Conservation (phyloP, 1,284 basidiomycete species). For the Cystodermella granulosa region DNA sequence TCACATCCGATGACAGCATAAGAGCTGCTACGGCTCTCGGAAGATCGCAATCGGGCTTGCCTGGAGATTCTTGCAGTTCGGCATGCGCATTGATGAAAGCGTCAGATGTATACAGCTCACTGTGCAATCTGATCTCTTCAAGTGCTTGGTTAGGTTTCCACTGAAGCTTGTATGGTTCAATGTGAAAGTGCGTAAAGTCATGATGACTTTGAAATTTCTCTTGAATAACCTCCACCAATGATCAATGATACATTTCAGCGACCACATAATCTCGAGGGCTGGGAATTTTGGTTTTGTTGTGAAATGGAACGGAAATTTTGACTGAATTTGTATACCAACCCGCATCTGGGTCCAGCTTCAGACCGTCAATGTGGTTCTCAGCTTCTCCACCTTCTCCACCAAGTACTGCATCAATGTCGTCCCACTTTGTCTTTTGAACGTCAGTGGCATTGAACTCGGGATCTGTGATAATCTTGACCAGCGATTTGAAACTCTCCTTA, state of each 20-base stretch:
- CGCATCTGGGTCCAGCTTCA: no score
- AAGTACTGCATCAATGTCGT: slow-evolving; percentile 14
- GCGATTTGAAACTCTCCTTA: slow-evolving; percentile 22
- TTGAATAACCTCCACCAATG: slow-evolving; percentile 21
- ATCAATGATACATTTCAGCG: slow-evolving; percentile 14
- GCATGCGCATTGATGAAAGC: slow-evolving; percentile 21
- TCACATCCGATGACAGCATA: slow-evolving; percentile 36
- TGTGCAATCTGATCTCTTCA: slow-evolving; percentile 14
- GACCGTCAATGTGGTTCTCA: no score
- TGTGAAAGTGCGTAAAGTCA: slow-evolving; percentile 18
- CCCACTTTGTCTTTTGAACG: slow-evolving; percentile 13
- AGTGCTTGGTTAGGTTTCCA: slow-evolving; percentile 12
- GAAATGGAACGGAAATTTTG: slow-evolving; percentile 9
- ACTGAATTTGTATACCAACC: no score
- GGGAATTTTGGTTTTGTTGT: slow-evolving; percentile 8
- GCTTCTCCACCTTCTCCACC: no score
- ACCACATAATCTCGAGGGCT: slow-evolving; percentile 15
- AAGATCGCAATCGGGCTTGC: slow-evolving; percentile 14
- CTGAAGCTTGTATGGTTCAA: slow-evolving; percentile 18
- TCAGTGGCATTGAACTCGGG: slow-evolving; percentile 1
- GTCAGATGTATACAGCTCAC: slow-evolving; percentile 25
- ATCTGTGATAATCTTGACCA: slow-evolving; percentile 10
- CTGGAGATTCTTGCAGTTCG: slow-evolving; percentile 14
- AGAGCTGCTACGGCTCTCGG: slow-evolving; percentile 22
- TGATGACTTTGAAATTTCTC: slow-evolving; percentile 14